These are phyloP conservation scores for Vaccinium myrtillus DNA, from an alignment of 148 eudicot species.

Conservation along the genomic window DNA sequence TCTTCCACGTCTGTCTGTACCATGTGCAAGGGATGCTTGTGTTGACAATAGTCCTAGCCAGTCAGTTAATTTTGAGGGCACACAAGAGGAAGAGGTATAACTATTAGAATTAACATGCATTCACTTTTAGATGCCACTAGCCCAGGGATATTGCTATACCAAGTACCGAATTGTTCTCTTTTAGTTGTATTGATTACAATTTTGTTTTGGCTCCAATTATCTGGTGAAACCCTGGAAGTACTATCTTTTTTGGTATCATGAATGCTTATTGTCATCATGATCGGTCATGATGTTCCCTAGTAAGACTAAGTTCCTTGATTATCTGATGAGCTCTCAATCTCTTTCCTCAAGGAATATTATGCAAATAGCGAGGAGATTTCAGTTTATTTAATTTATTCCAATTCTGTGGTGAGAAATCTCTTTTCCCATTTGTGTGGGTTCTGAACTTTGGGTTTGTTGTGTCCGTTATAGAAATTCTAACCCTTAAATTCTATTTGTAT, in stretches of 20 bases:
- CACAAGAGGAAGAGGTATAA: conserved; percentile 45
- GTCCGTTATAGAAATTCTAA: neutral
- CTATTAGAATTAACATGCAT: neutral
- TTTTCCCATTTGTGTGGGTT: neutral
- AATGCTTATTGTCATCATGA: neutral
- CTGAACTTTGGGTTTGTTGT: neutral
- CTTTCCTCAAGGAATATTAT: neutral
- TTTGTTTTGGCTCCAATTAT: conserved; percentile 1
- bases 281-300: neutral
- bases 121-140: neutral
- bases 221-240: neutral
- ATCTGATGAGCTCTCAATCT: neutral
- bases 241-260: neutral
- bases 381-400: neutral
- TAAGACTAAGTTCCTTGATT: neutral
- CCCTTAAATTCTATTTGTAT: neutral
- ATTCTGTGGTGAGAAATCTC: neutral
- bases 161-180: neutral
- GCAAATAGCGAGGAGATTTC: neutral
- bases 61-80: conserved; percentile 24
- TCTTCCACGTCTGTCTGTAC: conserved; percentile 17
- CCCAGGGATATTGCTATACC: conserved; percentile 1
- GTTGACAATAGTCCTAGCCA: conserved; percentile 22
- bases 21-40: conserved; percentile 25
- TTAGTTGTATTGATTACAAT: neutral